These are phyloP conservation scores for Claviceps fusiformis DNA, from an alignment of 2,329 filamentous ascomycete genomes.

Conservation along the genomic window DNA sequence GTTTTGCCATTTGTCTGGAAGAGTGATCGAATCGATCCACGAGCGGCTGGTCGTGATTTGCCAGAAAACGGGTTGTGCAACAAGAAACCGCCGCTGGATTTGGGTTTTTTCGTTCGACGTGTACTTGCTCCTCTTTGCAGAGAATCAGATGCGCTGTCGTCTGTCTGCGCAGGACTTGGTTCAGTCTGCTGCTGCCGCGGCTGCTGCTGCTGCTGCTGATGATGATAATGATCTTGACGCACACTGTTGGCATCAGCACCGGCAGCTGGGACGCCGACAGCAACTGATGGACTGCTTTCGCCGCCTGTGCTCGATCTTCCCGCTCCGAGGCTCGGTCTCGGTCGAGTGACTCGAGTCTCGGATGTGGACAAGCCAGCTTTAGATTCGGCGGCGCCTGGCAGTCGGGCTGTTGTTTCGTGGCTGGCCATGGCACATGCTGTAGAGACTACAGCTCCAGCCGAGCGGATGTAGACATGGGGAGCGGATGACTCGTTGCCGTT, in stretches of 20 bases:
- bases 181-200: constrained; percentile 4
- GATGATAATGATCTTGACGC: neutral
- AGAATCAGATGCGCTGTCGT: neutral
- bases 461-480: constrained; percentile 1
- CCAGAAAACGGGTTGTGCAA: constrained; percentile 29
- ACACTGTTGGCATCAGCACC: constrained; percentile 8
- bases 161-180: neutral
- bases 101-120: constrained; percentile 25
- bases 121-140: constrained; percentile 13
- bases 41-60: constrained; percentile 18
- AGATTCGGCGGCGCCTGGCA: constrained; percentile 5
- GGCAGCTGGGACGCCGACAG: constrained; percentile 13
- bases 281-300: neutral
- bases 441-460: constrained; percentile 1
- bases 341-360: constrained; percentile 6
- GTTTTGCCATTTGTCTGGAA: constrained; percentile 11
- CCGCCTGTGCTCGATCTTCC: constrained; percentile 26
- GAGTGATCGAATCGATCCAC: constrained; percentile 14
- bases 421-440: constrained; percentile 14
- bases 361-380: constrained; percentile 5
- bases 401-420: constrained; percentile 9
- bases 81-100: constrained; percentile 37
- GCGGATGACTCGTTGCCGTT: neutral
- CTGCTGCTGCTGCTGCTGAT: constrained; percentile 1
- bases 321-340: constrained; percentile 24